Evolutionary conservation across 164 flowering plant species (phyloP).

Genomic region (Vitis vinifera): DNA sequence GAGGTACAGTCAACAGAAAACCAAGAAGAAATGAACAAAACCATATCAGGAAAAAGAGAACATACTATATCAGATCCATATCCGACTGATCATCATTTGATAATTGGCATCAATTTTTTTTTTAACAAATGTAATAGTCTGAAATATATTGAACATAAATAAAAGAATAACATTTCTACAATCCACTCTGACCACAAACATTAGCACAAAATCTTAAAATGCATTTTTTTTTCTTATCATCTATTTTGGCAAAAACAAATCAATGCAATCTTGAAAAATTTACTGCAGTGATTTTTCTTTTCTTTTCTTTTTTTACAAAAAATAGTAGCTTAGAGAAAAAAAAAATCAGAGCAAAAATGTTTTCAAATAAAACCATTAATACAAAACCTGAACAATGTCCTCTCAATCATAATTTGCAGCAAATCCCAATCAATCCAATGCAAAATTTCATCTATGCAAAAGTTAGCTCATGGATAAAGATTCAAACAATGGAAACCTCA

Average conservation of each 20-base stretch:
- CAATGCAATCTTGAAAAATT: no score
- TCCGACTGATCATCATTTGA: background rate
- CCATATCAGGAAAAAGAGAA: background rate
- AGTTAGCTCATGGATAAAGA: background rate
- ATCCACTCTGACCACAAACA: no score
- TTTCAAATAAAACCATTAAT: background rate
- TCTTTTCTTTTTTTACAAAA: no score
- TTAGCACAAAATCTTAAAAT: no score
- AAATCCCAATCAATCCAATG: slow-evolving; percentile 10
- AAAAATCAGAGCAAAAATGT: background rate
- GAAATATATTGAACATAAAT: no score
- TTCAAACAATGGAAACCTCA: no score
- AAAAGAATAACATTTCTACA: background rate
- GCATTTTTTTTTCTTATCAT: no score
- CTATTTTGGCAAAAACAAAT: no score
- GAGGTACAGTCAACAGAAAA: background rate
- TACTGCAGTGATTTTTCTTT: no score
- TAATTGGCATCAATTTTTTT: no score
- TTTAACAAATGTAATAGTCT: no score
- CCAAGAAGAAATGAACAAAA: slow-evolving; percentile 2
- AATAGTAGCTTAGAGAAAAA: no score
- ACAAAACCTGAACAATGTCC: slow-evolving; percentile 6
- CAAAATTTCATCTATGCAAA: background rate
- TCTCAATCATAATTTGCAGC: slow-evolving; percentile 1
- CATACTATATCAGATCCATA: background rate